These are phyloP conservation scores for Selenicereus undatus DNA, from an alignment of 148 eudicot genomes.

Conservation along the genomic window DNA sequence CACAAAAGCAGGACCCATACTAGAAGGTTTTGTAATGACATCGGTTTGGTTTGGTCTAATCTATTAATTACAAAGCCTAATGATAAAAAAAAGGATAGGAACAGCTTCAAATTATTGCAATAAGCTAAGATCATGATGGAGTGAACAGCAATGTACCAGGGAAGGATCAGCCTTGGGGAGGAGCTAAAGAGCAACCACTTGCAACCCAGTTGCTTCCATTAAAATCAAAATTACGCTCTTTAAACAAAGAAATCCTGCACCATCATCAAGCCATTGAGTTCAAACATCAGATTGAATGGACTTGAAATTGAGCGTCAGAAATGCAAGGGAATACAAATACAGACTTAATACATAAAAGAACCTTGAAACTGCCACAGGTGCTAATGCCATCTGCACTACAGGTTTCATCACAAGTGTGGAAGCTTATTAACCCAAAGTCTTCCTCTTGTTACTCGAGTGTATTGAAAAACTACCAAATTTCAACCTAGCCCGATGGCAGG, in stretches of 20 bases:
- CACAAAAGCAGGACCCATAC: no score
- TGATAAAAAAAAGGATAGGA: background rate
- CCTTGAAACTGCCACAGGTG: constrained; percentile 40
- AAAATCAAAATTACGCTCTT: constrained; percentile 21
- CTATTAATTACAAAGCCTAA: background rate
- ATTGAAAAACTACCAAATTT: background rate
- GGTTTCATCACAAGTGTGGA: constrained; percentile 11
- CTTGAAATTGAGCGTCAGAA: background rate
- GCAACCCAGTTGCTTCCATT: constrained; percentile 34
- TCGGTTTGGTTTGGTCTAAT: background rate
- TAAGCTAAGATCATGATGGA: background rate
- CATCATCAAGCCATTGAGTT: constrained; percentile 11
- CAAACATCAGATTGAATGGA: background rate
- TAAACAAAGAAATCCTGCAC: constrained; percentile 29
- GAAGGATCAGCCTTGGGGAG: constrained; percentile 30
- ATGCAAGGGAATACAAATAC: background rate
- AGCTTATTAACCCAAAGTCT: constrained; percentile 14
- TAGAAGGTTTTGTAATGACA: background rate
- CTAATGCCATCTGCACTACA: constrained; percentile 33
- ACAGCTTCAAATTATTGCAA: background rate
- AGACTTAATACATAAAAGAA: background rate
- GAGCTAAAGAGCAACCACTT: constrained; percentile 25
- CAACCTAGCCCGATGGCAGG: background rate
- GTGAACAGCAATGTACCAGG: constrained; percentile 12
- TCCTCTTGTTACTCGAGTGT: constrained; percentile 7